phyloP scores from a whole-genome alignment of 2,329 filamentous ascomycete genomes.

The Phaeosphaeria sp. region DNA sequence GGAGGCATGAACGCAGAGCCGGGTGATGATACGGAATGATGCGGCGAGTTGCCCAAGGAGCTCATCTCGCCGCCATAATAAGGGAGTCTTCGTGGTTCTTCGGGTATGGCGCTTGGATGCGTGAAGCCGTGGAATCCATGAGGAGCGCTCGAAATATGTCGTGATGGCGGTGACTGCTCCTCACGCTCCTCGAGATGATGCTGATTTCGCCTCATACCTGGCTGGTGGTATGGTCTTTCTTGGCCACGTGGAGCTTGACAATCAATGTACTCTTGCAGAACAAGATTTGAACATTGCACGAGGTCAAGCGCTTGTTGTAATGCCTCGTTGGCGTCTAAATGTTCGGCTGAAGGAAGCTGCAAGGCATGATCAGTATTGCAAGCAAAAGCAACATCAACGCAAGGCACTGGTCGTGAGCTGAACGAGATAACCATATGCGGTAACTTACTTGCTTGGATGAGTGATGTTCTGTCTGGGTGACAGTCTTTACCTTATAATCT shows the following conservation, averaged over 20 bases:
- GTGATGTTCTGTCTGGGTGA: constrained; percentile 26
- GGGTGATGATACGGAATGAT: constrained; percentile 53
- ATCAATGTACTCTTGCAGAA: constrained; percentile 23
- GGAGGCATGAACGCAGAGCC: constrained; percentile 45
- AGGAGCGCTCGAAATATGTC: constrained; percentile 16
- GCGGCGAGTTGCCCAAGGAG: constrained; percentile 25
- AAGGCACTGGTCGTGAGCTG: constrained; percentile 1
- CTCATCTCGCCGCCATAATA: constrained; percentile 22
- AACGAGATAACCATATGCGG: background rate
- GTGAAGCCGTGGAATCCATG: constrained; percentile 21
- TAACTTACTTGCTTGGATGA: constrained; percentile 29
- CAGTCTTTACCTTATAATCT: constrained; percentile 23
- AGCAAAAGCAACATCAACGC: background rate
- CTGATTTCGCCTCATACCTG: constrained; percentile 34
- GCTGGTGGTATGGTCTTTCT: constrained; percentile 12
- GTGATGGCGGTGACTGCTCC: constrained; percentile 26
- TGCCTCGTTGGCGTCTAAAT: constrained; percentile 18
- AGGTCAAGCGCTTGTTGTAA: constrained; percentile 33
- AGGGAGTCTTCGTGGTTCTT: constrained; percentile 26
- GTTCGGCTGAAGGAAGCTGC: constrained; percentile 23
- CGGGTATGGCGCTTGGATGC: constrained; percentile 16
- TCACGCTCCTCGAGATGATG: constrained; percentile 28
- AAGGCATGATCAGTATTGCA: constrained; percentile 11
- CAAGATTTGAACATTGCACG: constrained; percentile 30
- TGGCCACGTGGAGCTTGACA: constrained; percentile 15